Percentiles rank a stretch among this genome's conserved stretches.
Conservation (phyloP, 2,329 filamentous ascomycete genomes). For the Dothiorella sarmentorum region DNA sequence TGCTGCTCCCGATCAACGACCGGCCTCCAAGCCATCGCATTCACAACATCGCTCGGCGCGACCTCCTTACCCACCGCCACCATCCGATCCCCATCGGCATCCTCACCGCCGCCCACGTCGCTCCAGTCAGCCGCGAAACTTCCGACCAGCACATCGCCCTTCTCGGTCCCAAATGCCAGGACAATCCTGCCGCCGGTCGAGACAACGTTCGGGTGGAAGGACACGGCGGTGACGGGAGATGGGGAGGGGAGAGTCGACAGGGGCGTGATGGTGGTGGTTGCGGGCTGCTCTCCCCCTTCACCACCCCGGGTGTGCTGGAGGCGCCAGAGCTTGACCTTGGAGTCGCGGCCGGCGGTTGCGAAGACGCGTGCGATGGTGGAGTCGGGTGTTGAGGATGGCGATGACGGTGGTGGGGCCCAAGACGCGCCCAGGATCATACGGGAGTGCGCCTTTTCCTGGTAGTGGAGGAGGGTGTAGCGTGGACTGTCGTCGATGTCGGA, state of each 20-base stretch:
- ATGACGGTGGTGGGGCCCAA: conserved; percentile 62
- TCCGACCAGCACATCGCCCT: conserved; percentile 24
- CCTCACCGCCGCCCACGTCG: conserved; percentile 22
- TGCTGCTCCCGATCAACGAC: not conserved
- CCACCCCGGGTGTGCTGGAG: conserved; percentile 23
- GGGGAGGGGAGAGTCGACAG: conserved; percentile 25
- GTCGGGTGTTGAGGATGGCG: not conserved
- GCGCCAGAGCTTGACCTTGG: conserved; percentile 65
- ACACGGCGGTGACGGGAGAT: conserved; percentile 33
- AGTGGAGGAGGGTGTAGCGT: conserved; percentile 57
- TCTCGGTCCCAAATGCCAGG: conserved; percentile 35
- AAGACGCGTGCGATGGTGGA: conserved; percentile 53
- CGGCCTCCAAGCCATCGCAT: conserved; percentile 35
- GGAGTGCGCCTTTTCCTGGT: conserved; percentile 80
- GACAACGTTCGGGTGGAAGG: conserved; percentile 23
- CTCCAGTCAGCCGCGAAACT: conserved; percentile 14
- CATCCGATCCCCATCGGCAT: conserved; percentile 19
- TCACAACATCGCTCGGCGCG: conserved; percentile 30
- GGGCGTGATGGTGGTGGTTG: conserved; percentile 19
- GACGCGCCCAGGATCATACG: conserved; percentile 88
- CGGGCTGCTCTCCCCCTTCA: not conserved
- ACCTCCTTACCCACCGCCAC: conserved; percentile 21
- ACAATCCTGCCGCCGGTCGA: not conserved
- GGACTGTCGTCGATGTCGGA: conserved; percentile 31
- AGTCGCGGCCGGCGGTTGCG: conserved; percentile 87